Evolutionary conservation across 371 early-diverging fungal species (phyloP).

Genomic region (Mucor ambiguus): DNA sequence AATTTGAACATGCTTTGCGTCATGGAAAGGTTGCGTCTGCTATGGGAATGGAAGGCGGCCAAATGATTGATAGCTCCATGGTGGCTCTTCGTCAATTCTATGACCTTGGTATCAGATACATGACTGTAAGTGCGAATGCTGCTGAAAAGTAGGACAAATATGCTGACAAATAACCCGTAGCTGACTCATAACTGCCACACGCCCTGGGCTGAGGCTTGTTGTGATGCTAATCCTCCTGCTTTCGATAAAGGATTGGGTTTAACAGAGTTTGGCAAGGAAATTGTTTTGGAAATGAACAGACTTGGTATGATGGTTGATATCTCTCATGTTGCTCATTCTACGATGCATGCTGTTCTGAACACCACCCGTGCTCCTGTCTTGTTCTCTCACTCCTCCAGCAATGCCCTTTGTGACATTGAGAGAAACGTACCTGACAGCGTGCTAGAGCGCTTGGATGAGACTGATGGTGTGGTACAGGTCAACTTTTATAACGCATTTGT

Average conservation of each 20-base stretch:
- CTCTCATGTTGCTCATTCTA: slow-evolving; percentile 64
- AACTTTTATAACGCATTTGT: slow-evolving; percentile 62
- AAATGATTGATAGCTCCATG: slow-evolving; percentile 65
- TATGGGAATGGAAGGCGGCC: slow-evolving; percentile 73
- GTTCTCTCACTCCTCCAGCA: slow-evolving; percentile 66
- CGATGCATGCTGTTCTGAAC: slow-evolving; percentile 62
- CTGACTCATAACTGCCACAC: slow-evolving; percentile 72
- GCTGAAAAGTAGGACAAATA: not conserved
- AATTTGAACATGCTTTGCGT: slow-evolving; percentile 47
- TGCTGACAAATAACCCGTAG: slow-evolving; percentile 13
- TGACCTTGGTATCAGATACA: slow-evolving; percentile 66
- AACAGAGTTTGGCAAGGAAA: slow-evolving; percentile 56
- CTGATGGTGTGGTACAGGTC: slow-evolving; percentile 69
- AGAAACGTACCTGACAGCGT: slow-evolving; percentile 73
- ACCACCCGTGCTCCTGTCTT: slow-evolving; percentile 62
- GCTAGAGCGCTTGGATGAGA: slow-evolving; percentile 47
- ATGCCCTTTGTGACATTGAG: slow-evolving; percentile 54
- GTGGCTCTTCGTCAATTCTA: slow-evolving; percentile 57
- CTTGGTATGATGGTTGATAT: slow-evolving; percentile 76
- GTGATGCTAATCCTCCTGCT: slow-evolving; percentile 46
- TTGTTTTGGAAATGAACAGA: slow-evolving; percentile 69
- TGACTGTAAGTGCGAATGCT: slow-evolving; percentile 51
- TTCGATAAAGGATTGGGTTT: slow-evolving; percentile 56
- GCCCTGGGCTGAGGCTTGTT: slow-evolving; percentile 68
- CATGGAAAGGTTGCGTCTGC: slow-evolving; percentile 58